Percentiles rank a stretch among this genome's conserved stretches.
These are phyloP conservation scores for Epichloe glyceriae DNA, from an alignment of 2,329 filamentous ascomycete genomes.

Conservation along the genomic window DNA sequence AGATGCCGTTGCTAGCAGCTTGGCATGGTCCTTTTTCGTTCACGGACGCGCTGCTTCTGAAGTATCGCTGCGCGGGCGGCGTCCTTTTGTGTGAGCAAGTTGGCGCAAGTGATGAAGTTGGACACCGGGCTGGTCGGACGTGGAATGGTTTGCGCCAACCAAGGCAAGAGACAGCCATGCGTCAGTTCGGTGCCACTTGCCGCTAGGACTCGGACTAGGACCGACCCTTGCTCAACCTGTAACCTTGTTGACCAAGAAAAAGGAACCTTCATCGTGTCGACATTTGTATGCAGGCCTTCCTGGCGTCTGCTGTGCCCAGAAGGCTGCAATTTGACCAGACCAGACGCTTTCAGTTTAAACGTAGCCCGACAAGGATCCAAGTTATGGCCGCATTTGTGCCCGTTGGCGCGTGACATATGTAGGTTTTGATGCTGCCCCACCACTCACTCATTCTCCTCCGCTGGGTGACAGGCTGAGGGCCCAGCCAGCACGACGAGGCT, in stretches of 20 bases:
- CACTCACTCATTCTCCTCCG: no score
- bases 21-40: conserved; percentile 1
- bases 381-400: no score
- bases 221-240: neutral
- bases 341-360: no score
- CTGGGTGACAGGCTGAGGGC: neutral
- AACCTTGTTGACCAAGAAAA: no score
- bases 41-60: neutral
- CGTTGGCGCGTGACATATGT: no score
- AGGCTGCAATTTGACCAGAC: no score
- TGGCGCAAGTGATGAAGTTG: neutral
- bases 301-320: no score
- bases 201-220: neutral
- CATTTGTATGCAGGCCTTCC: no score
- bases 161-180: neutral
- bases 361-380: no score
- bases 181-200: neutral
- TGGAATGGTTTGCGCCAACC: neutral
- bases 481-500: neutral
- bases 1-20: conserved; percentile 2
- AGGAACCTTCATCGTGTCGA: no score
- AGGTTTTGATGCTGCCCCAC: no score
- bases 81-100: no score
- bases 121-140: neutral
- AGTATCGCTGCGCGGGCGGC: neutral